Base-by-base conservation (phyloP, 805 yeast species). In the Wickerhamiella qilinensis region DNA sequence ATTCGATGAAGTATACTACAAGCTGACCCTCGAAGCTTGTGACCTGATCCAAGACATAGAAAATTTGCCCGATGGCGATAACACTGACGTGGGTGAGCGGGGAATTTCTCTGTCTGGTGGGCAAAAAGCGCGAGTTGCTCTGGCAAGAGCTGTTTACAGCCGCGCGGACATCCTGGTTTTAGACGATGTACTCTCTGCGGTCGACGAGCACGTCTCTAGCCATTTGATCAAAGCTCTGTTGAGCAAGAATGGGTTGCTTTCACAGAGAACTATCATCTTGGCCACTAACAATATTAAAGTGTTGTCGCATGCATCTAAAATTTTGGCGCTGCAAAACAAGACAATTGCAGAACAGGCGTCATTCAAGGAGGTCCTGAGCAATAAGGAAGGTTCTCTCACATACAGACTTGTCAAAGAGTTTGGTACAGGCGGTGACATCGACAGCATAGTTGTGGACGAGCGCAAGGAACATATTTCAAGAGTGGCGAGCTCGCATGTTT, bases 61-160 rank as follows among this genome's bases (percentile, higher is more conserved):
- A 22, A 73, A 77, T 22, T 67, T 91, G 43, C 84, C 94, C 1
- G 81, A 83, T 52, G 94, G 95, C 39, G 97, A 91, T 56, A 67
- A 67, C 37, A 91, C 98, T 4, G 73, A 81, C 49, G 97, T 91
- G 41, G 98, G 98, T 45, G 98, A 91, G 62, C 84, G 88, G 57
- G 98, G 98, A 46, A 86, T 91, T 37, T 83, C 96, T 12, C 66
- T 91, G 36, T 82, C 94, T 31, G 98, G 98, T 37, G 98, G 98
- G 33, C 98, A 91, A 59, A 91, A 91, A 67, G 97, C 98, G 0
- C 75, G 98, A 56, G 68, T 91, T 28, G 77, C 94, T 1, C 68
- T 91, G 38, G 98, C 98, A 0, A 73, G 98, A 55, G 96, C 98
- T 11, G 94, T 91, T 8, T 91, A 91, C 55, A 72, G 94, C 11